These are phyloP conservation scores for Suhomyces sp. DNA, from an alignment of 805 yeast genomes.

Conservation along the genomic window DNA sequence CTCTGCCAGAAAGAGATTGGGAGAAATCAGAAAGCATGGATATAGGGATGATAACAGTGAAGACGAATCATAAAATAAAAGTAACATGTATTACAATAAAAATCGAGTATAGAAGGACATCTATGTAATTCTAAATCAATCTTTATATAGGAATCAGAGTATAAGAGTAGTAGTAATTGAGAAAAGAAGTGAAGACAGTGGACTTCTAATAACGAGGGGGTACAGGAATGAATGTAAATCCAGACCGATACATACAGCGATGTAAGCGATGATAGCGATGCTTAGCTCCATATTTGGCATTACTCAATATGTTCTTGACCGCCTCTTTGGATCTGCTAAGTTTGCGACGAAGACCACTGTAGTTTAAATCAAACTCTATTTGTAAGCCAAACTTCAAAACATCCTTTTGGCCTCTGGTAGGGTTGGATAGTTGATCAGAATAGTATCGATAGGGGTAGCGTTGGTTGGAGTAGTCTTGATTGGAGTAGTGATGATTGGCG, in stretches of 20 bases:
- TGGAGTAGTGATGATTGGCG: too few species aligned
- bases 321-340: neutral
- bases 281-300: neutral
- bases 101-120: neutral
- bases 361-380: neutral
- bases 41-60: conserved; percentile 59
- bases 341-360: neutral
- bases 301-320: neutral
- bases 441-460: neutral
- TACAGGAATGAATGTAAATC: neutral
- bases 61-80: conserved; percentile 37
- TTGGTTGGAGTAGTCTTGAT: neutral
- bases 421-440: neutral
- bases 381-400: neutral
- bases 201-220: neutral
- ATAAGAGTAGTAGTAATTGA: neutral
- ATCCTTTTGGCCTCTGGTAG: neutral
- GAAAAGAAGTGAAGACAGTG: neutral
- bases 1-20: conserved; percentile 74
- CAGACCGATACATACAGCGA: neutral
- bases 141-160: neutral
- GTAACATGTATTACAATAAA: neutral
- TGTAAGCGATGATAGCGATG: neutral
- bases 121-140: neutral
- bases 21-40: conserved; percentile 78